Evolutionary conservation across 179 eudicot genomes (phyloP), one percentile per base, ranked within the genome.

Genomic region (Pouteria campechiana): DNA sequence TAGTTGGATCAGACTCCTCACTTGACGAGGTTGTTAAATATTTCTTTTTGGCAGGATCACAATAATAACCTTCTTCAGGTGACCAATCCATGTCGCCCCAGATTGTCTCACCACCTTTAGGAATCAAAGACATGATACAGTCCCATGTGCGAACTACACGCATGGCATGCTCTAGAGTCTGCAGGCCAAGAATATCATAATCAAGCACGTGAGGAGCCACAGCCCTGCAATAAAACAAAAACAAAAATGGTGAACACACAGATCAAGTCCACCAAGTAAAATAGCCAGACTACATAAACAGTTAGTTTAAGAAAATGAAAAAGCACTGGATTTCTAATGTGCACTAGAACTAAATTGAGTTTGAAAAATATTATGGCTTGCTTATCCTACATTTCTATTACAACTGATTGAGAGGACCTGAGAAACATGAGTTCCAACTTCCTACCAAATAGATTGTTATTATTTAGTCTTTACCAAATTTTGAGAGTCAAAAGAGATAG

Each of bases 31-130:
- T 22, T 42, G 35, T 50, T 24, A 49, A 27, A 32, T 29, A 31
- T 23, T 34, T 60, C 19, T 27, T 63, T 39, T 37, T 58, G 17
- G 40, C 50, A 6, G 48, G 50, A 52, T 65, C 57, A 37, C 83
- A 76, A 15, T 47, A 53, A 7, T 63, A 50, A 27, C 53, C 72
- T 44, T 77, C 76, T 36, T 77, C 79, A 1, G 84, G 84, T 11
- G 76, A 60, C 72, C 76, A 69, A 61, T 77, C 79, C 63, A 66
- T 30, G 59, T 63, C 28, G 11, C 84, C 84, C 84, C 84, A 77
- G 37, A 73, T 57, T 33, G 72, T 49, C 20, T 77, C 84, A 32
- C 79, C 84, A 3, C 84, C 84, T 69, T 73, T 77, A 17, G 84
- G 84, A 20, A 69, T 15, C 57, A 77, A 57, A 1, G 79, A 77